Conservation (phyloP, 371 early-diverging fungal genomes). For the Rhizopus microsporus region DNA sequence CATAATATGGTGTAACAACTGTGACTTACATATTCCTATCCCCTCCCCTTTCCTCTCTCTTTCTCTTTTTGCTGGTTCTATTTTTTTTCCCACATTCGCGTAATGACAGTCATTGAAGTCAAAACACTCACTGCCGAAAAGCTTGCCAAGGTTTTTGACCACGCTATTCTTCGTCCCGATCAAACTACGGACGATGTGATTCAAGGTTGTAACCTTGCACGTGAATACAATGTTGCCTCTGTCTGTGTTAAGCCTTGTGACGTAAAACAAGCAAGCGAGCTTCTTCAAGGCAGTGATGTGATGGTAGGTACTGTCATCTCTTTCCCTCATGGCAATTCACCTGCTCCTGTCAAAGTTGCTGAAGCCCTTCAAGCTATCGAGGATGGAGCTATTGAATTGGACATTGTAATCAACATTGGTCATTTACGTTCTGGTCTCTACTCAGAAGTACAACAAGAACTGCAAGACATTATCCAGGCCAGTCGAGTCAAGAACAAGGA, state of each 20-base stretch:
- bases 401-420: conserved; percentile 67
- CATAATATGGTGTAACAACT: neutral
- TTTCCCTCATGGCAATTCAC: conserved; percentile 68
- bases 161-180: conserved; percentile 64
- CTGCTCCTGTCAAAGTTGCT: conserved; percentile 57
- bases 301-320: conserved; percentile 67
- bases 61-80: neutral
- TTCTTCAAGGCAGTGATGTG: conserved; percentile 49
- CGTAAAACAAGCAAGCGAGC: conserved; percentile 52
- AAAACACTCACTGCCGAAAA: conserved; percentile 54
- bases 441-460: conserved; percentile 52
- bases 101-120: conserved; percentile 42
- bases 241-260: conserved; percentile 73
- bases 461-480: conserved; percentile 41
- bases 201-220: conserved; percentile 57
- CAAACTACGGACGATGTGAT: conserved; percentile 60
- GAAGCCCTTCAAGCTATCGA: conserved; percentile 58
- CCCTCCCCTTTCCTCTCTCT: neutral
- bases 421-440: conserved; percentile 54
- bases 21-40: neutral
- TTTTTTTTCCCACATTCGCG: conserved; percentile 5
- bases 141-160: conserved; percentile 66
- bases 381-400: conserved; percentile 67
- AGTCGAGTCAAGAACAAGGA: conserved; percentile 44
- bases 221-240: conserved; percentile 55